A percentile compares a stretch with the other conserved stretches of the same genome.
Evolutionary conservation across 345 rosid species (phyloP).

Genomic region (Gossypium arboreum): DNA sequence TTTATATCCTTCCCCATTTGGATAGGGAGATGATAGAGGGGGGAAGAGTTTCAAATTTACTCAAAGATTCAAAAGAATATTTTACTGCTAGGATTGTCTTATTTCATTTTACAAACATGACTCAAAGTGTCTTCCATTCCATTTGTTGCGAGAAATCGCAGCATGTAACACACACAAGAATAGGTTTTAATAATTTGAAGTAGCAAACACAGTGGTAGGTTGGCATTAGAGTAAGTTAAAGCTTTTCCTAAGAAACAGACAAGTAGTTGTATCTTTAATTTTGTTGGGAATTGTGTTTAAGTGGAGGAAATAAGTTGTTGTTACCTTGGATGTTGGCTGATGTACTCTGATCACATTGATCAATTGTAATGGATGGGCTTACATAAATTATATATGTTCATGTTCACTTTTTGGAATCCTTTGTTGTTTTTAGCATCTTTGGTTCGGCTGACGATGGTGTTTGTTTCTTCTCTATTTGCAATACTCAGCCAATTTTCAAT

Average conservation of each 20-base stretch:
- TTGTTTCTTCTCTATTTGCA: neutral
- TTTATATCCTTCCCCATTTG: conserved; percentile 33
- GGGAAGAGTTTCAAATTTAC: conserved; percentile 47
- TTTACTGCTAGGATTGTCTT: conserved; percentile 35
- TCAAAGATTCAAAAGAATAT: conserved; percentile 49
- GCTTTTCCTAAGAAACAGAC: no score
- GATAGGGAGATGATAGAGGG: conserved; percentile 24
- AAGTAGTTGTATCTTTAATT: conserved; percentile 22
- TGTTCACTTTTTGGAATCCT: conserved; percentile 9
- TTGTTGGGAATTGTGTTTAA: conserved; percentile 27
- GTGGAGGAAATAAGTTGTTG: conserved; percentile 38
- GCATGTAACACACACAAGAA: conserved; percentile 38
- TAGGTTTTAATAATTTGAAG: conserved; percentile 47
- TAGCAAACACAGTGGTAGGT: conserved; percentile 38
- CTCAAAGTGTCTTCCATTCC: conserved; percentile 35
- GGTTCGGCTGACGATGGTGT: neutral
- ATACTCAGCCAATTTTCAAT: neutral
- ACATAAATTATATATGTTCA: no score
- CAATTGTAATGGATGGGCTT: conserved; percentile 27
- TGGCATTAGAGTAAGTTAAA: conserved; percentile 23
- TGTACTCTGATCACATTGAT: conserved; percentile 37
- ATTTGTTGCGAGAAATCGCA: conserved; percentile 36
- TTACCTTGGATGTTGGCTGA: conserved; percentile 32
- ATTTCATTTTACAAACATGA: conserved; percentile 23
- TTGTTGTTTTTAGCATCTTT: neutral